Base-by-base conservation (phyloP, 2,329 filamentous ascomycete genomes). In the Triangularia setosa region DNA sequence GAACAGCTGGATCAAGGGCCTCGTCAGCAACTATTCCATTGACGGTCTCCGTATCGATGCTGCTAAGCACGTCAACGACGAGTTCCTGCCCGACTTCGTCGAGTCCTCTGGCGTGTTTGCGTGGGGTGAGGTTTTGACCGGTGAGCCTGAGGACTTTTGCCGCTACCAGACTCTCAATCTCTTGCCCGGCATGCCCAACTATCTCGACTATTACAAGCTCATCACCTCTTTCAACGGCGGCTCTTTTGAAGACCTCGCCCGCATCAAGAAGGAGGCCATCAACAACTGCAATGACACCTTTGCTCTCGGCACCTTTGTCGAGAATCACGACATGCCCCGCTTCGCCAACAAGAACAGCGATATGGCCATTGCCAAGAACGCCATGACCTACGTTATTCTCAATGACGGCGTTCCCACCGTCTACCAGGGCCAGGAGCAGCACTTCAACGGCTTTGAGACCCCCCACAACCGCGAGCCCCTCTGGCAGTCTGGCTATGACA, bases 361-460 rank as follows among this genome's bases (percentile, higher is more conserved):
- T 70, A 73, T 80, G 7, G 75, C 83, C 2, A 79, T 87, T 1
- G 82, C 86, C 55, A 84, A 85, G 73, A 90, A 90, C 69, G 80
- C 84, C 4, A 78, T 89, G 48, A 80, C 85, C 0, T 89, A 85
- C 70, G 84, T 83, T n/a, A 80, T 90, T 28, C 80, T 90, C 18
- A 78, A 78, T 2, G 79, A 87, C 62, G 87, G 87, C 21, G 84
- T 89, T 44, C 72, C 72, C 48, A 73, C 72, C n/a, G 71, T 89
- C 33, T 90, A 89, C 74, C 82, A 88, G 68, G 87, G 87, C 27
- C 84, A 87, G 66, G 87, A 90, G 74, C 87, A 90, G 70, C 84
- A 83, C 65, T 86, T 81, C 72, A 72, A 77, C 1, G 79, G 78
- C n/a, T 78, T 73, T 40, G 75, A 75, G 55, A 84, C 84, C 8